Evolutionary conservation across 108 stramenopile species (phyloP).

Genomic region (Cyclotella cryptica): DNA sequence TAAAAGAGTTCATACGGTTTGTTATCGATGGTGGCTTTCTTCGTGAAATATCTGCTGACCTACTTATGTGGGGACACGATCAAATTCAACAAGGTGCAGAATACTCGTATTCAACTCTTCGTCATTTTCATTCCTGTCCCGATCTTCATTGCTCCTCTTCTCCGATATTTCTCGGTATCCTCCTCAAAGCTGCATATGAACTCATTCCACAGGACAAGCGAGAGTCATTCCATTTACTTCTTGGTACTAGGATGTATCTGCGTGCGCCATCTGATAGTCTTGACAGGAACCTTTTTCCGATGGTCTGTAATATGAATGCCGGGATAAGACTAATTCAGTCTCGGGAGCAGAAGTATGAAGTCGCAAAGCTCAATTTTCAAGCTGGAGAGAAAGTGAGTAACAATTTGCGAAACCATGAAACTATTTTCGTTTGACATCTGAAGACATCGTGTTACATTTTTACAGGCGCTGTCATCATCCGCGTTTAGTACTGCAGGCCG

Average conservation of each 20-base stretch:
- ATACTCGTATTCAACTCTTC: too few relatives aligned
- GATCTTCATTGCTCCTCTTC: too few relatives aligned
- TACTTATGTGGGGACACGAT: constrained; percentile 60
- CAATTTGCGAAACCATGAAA: too few relatives aligned
- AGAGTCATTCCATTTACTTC: constrained; percentile 53
- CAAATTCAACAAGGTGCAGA: constrained; percentile 62
- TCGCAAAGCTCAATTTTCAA: constrained; percentile 56
- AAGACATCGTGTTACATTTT: too few relatives aligned
- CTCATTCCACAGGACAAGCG: constrained; percentile 45
- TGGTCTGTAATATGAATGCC: constrained; percentile 46
- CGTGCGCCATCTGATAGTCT: constrained; percentile 32
- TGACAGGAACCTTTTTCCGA: constrained; percentile 34
- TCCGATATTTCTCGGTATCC: too few relatives aligned
- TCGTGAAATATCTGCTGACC: constrained; percentile 15
- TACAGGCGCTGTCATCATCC: constrained; percentile 35
- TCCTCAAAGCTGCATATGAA: too few relatives aligned
- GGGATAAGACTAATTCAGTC: constrained; percentile 34
- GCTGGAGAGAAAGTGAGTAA: constrained; percentile 57
- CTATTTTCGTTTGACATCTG: too few relatives aligned
- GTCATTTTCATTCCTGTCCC: too few relatives aligned
- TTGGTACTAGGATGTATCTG: constrained; percentile 50
- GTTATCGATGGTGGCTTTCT: constrained; percentile 15
- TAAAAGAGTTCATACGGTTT: constrained; percentile 36
- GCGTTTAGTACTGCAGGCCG: constrained; percentile 49
- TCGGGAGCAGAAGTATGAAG: constrained; percentile 12